Conservation (phyloP, 2,329 filamentous ascomycete genomes). For the Aphanocladium album region DNA sequence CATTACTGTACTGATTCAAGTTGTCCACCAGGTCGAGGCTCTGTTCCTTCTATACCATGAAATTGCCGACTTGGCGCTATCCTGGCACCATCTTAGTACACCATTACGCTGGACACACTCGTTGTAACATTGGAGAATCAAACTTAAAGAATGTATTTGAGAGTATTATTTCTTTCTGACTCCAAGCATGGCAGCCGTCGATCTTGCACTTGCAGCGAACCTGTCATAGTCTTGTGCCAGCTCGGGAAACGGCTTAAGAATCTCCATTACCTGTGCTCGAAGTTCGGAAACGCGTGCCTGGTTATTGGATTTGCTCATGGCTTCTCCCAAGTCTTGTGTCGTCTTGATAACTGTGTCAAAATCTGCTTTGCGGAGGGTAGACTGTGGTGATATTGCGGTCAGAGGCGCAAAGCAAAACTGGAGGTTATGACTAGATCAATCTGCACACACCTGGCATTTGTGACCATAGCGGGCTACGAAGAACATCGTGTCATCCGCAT, state of each 20-base stretch:
- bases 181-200: background rate
- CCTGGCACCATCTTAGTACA: no score
- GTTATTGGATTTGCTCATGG: conserved; percentile 16
- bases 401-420: background rate
- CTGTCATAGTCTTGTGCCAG: conserved; percentile 25
- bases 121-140: background rate
- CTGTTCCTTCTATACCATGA: no score
- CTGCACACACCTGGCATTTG: conserved; percentile 20
- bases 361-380: conserved; percentile 22
- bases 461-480: conserved; percentile 24
- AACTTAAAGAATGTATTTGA: background rate
- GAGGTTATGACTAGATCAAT: background rate
- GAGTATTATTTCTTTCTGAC: background rate
- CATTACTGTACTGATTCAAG: no score
- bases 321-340: conserved; percentile 15
- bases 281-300: conserved; percentile 18
- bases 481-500: conserved; percentile 27
- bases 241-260: conserved; percentile 23
- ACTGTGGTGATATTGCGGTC: conserved; percentile 8
- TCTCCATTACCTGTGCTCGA: conserved; percentile 19
- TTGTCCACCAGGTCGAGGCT: no score
- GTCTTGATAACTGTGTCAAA: conserved; percentile 21
- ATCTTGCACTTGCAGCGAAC: conserved; percentile 14
- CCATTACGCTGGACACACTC: no score
- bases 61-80: no score